These are phyloP conservation scores for Epichloe gansuensis DNA, from an alignment of 2,329 filamentous ascomycete species.

Conservation along the genomic window DNA sequence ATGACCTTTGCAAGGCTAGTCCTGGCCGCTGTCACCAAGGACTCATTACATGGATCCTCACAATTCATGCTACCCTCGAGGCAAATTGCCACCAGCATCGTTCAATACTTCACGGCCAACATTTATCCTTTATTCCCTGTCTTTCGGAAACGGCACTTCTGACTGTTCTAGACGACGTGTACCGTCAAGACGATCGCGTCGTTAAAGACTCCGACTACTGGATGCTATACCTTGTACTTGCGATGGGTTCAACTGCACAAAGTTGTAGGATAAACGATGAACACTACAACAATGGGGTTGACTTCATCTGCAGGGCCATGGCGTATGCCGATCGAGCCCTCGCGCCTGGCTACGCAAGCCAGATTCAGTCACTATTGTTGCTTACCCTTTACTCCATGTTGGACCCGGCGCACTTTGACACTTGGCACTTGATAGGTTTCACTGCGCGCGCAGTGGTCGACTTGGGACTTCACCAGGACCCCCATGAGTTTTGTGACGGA, in stretches of 20 bases:
- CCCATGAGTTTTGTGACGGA: conserved; percentile 56
- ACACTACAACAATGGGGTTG: conserved; percentile 44
- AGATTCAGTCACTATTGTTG: conserved; percentile 77
- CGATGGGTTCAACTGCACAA: conserved; percentile 64
- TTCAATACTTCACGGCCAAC: conserved; percentile 77
- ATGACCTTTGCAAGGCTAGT: conserved; percentile 90
- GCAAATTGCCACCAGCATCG: conserved; percentile 52
- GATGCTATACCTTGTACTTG: conserved; percentile 80
- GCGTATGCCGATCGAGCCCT: conserved; percentile 72
- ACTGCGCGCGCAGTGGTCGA: conserved; percentile 81
- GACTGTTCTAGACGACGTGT: conserved; percentile 69
- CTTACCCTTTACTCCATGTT: conserved; percentile 83
- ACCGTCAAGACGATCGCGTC: conserved; percentile 53
- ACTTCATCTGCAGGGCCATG: conserved; percentile 52
- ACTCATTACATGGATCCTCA: conserved; percentile 51
- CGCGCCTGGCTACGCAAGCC: conserved; percentile 69
- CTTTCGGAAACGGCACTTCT: conserved; percentile 73
- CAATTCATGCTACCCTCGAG: conserved; percentile 58
- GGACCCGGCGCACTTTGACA: conserved; percentile 83
- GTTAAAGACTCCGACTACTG: conserved; percentile 65
- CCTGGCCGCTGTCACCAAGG: conserved; percentile 67
- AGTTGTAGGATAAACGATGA: conserved; percentile 58
- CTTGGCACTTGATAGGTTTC: conserved; percentile 87
- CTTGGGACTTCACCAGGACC: conserved; percentile 86
- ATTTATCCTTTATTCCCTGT: conserved; percentile 66